phyloP scores from a whole-genome alignment of 805 yeast species.

The Candida palmyrensis region DNA sequence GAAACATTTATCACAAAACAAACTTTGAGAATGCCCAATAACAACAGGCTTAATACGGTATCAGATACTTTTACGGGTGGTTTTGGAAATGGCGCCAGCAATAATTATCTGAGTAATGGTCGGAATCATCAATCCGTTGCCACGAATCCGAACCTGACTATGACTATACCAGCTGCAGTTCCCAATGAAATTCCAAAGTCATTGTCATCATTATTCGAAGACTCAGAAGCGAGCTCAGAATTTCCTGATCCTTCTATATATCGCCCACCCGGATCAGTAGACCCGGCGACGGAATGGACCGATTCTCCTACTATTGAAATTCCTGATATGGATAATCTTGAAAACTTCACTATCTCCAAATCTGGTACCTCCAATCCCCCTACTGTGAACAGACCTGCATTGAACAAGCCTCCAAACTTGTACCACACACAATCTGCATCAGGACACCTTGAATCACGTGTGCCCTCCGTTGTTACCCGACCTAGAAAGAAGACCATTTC shows the following conservation, averaged over 20 bases:
- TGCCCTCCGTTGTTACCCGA: slow-evolving; percentile 13
- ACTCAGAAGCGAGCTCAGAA: slow-evolving; percentile 15
- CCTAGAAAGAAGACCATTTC: slow-evolving; percentile 38
- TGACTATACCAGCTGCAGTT: slow-evolving; percentile 1
- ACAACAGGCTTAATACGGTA: background rate
- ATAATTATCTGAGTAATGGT: too few relatives aligned
- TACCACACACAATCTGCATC: slow-evolving; percentile 41
- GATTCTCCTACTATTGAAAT: slow-evolving; percentile 65
- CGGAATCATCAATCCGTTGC: too few relatives aligned
- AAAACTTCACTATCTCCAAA: slow-evolving; percentile 15
- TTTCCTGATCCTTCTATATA: slow-evolving; percentile 9
- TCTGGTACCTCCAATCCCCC: too few relatives aligned
- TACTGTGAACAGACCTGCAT: slow-evolving; percentile 16
- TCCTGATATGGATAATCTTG: slow-evolving; percentile 54
- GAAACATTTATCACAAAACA: background rate
- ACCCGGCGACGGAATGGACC: slow-evolving; percentile 22
- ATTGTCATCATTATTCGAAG: slow-evolving; percentile 64
- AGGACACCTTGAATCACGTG: slow-evolving; percentile 29
- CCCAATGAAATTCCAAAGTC: slow-evolving; percentile 62
- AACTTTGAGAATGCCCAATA: background rate
- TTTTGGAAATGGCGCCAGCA: too few relatives aligned
- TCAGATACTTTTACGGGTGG: too few relatives aligned
- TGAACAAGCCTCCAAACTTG: slow-evolving; percentile 39
- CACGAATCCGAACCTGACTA: too few relatives aligned
- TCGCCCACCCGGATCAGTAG: slow-evolving; percentile 7